Base-by-base conservation (phyloP, 495 filamentous ascomycete species). In the Annulohypoxylon maeteangense region DNA sequence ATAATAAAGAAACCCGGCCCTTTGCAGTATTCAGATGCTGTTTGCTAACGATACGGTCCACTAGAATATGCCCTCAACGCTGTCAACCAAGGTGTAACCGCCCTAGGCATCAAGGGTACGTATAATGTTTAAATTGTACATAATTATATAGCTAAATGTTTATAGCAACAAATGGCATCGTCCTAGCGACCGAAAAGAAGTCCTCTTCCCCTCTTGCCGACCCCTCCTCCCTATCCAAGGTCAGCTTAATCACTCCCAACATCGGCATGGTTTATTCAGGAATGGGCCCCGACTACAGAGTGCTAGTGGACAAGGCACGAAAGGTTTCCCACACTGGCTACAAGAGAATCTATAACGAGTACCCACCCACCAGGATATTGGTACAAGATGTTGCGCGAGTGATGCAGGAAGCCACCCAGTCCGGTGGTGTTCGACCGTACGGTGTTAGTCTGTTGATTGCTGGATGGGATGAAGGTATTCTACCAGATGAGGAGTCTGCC, bases 341-440 rank as follows among this genome's bases (percentile, higher is more conserved):
- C 89, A 99, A 99, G 87, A 93, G 95, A 80, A 92, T 99, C 81
- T 99, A 99, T 86, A 99, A 99, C 82, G 95, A 99, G 85, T 99
- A 99, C 87, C 95, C 95, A 12, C 95, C 95, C 8, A 99, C 96
- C 27, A 88, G 95, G 68, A 99, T 99, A 87, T 85, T 99, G 79
- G 95, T 99, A 62, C 95, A 99, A 82, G 96, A 99, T 76, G 95
- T 99, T 57, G 95, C 95, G 47, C 89, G 93, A 71, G 94, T 97
- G 62, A 97, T 99, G 90, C 96, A 99, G 79, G 95, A 99, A 81
- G 95, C 95, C 27, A 99, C 95, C 45, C 95, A 99, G 82, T 95
- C 91, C 60, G 95, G 94, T 79, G 95, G 95, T 87, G 95, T 99
- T 62, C 89, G 95, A 47, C 95, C 95, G n/a, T 99, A 98, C 78